These are phyloP conservation scores for Skeletonema costatum DNA, from an alignment of 108 stramenopile genomes.

Conservation along the genomic window DNA sequence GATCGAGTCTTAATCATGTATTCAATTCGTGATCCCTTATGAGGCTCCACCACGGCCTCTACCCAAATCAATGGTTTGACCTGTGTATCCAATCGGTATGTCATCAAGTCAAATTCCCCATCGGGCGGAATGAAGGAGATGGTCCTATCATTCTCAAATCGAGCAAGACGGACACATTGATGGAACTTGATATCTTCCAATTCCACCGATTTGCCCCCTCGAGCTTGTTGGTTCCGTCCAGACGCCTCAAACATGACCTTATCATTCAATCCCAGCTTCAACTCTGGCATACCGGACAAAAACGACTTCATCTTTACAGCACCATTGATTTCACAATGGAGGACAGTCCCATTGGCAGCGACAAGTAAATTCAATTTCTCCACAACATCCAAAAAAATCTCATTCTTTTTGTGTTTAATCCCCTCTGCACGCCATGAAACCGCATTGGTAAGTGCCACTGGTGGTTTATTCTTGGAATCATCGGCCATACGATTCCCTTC, in stretches of 20 bases:
- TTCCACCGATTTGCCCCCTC: constrained; percentile 92
- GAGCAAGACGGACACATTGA: constrained; percentile 97
- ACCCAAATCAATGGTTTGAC: constrained; percentile 99
- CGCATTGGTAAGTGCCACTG: constrained; percentile 97
- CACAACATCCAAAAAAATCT: constrained; percentile 99
- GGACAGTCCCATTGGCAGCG: constrained; percentile 96
- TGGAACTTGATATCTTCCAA: constrained; percentile 99
- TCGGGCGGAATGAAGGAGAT: constrained; percentile 99
- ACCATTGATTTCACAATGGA: constrained; percentile 90
- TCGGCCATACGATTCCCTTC: constrained; percentile 93
- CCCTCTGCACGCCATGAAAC: constrained; percentile 99
- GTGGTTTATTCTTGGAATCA: constrained; percentile 82
- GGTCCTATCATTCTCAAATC: constrained; percentile 99
- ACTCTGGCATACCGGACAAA: constrained; percentile 98
- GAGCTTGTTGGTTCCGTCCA: constrained; percentile 60
- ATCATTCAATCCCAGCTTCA: constrained; percentile 99
- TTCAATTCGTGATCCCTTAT: constrained; percentile 95
- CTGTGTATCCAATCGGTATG: constrained; percentile 97
- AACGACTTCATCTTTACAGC: constrained; percentile 96
- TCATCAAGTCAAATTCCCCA: constrained; percentile 99
- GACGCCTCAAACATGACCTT: constrained; percentile 97
- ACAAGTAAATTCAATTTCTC: constrained; percentile 98
- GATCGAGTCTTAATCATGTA: constrained; percentile 99
- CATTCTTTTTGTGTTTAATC: constrained; percentile 99
- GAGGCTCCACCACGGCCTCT: constrained; percentile 97